phyloP scores from a whole-genome alignment of 2,329 filamentous ascomycete species.

The Podosphaera aphanis region DNA sequence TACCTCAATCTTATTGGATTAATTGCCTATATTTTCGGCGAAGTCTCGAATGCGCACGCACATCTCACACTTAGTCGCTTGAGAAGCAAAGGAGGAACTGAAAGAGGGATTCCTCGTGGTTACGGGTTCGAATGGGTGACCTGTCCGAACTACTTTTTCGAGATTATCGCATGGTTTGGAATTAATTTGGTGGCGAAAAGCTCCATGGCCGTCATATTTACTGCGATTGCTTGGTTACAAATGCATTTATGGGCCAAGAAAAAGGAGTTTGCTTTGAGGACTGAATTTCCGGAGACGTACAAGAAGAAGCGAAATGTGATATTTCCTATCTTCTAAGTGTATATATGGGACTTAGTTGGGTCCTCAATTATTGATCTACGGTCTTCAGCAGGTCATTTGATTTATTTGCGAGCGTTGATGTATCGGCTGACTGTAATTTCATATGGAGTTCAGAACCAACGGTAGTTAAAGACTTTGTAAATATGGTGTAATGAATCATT shows the following conservation, averaged over 20 bases:
- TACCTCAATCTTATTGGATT: conserved; percentile 41
- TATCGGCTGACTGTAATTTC: background rate
- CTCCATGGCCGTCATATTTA: conserved; percentile 57
- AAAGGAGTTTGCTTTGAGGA: conserved; percentile 77
- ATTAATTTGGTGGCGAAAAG: conserved; percentile 59
- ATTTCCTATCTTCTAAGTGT: conserved; percentile 26
- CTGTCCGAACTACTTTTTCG: conserved; percentile 94
- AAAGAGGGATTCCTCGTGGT: conserved; percentile 69
- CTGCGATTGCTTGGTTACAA: conserved; percentile 44
- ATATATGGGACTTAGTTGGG: background rate
- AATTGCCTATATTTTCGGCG: conserved; percentile 50
- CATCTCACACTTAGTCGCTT: conserved; percentile 61
- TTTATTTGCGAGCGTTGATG: background rate
- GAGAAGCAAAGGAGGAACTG: conserved; percentile 55
- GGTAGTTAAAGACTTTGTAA: no score
- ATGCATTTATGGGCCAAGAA: conserved; percentile 78
- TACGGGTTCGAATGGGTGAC: conserved; percentile 73
- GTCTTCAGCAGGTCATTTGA: background rate
- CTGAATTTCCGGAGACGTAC: conserved; percentile 81
- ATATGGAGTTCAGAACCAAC: background rate
- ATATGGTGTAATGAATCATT: no score
- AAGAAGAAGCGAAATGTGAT: conserved; percentile 78
- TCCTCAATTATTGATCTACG: background rate
- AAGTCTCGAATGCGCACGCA: conserved; percentile 57
- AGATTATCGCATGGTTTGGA: conserved; percentile 66